phyloP scores from a whole-genome alignment of 768 basidiomycete genomes.

The Crepidotus variabilis region DNA sequence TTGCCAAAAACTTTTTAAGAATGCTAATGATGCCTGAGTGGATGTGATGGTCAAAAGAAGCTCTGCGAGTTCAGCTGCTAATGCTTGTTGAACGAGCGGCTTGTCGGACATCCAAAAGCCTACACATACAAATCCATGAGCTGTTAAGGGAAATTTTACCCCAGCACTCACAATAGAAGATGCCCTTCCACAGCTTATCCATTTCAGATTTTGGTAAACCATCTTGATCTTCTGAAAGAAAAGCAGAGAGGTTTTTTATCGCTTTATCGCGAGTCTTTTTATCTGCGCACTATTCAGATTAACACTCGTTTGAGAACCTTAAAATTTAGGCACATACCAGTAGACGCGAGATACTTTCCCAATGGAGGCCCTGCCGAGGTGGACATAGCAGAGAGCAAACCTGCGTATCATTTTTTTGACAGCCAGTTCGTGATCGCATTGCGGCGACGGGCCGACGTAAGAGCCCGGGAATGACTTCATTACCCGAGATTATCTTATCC shows the following conservation, averaged over 20 bases:
- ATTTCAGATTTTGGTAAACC: constrained; percentile 70
- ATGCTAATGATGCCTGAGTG: constrained; percentile 58
- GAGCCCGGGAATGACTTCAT: constrained; percentile 11
- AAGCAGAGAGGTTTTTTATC: constrained; percentile 69
- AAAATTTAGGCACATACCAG: constrained; percentile 52
- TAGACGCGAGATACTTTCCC: constrained; percentile 90
- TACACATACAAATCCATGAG: constrained; percentile 23
- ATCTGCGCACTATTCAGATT: constrained; percentile 44
- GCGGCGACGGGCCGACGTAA: not conserved
- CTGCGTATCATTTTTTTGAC: constrained; percentile 13
- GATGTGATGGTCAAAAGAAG: constrained; percentile 67
- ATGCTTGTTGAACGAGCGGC: constrained; percentile 89
- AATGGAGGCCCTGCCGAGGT: constrained; percentile 53
- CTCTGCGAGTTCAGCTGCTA: constrained; percentile 83
- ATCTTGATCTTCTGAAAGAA: constrained; percentile 70
- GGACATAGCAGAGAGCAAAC: constrained; percentile 27
- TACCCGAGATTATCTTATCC: constrained; percentile 17
- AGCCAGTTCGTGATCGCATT: not conserved
- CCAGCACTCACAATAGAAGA: constrained; percentile 81
- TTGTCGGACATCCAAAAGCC: constrained; percentile 99
- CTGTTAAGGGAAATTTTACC: not conserved
- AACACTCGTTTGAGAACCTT: not conserved
- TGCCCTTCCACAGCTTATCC: constrained; percentile 94
- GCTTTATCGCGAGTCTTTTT: constrained; percentile 93
- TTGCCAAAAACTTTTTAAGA: constrained; percentile 89